Evolutionary conservation across 1,139 yeast genomes (phyloP).

Genomic region (Meyerozyma guilliermondii): DNA sequence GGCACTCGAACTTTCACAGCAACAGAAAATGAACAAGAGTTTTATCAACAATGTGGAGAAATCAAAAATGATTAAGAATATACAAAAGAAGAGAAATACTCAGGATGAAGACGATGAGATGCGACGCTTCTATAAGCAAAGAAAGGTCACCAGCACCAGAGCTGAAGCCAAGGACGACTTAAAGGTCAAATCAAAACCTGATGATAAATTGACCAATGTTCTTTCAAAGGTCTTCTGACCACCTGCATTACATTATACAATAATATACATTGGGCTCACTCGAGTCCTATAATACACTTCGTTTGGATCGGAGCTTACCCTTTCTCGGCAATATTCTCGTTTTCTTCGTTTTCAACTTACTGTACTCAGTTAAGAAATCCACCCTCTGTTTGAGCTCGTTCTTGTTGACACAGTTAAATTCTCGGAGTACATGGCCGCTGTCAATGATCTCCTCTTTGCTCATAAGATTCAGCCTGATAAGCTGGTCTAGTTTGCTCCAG

Average conservation of each 20-base stretch:
- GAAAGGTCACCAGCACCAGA: conserved; percentile 58
- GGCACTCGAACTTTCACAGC: conserved; percentile 84
- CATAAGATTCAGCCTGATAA: conserved; percentile 9
- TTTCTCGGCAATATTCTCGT: neutral
- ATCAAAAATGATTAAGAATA: conserved; percentile 72
- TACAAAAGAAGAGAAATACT: conserved; percentile 44
- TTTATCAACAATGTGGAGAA: conserved; percentile 81
- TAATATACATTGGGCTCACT: neutral
- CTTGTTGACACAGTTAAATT: conserved; percentile 7
- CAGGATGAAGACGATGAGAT: conserved; percentile 23
- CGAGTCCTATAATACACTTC: neutral
- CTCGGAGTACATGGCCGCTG: conserved; percentile 7
- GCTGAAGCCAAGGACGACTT: conserved; percentile 53
- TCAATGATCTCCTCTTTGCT: conserved; percentile 6
- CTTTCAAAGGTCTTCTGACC: conserved; percentile 26
- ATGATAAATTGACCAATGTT: conserved; percentile 42
- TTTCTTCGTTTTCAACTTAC: neutral
- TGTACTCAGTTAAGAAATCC: conserved; percentile 5
- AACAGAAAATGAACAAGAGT: conserved; percentile 77
- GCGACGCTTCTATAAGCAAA: conserved; percentile 57
- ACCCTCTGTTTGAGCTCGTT: conserved; percentile 10
- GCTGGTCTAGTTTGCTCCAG: conserved; percentile 9
- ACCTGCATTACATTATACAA: conserved; percentile 1
- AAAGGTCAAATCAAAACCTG: conserved; percentile 40
- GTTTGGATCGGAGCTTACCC: neutral